Percentiles rank a stretch among this genome's conserved stretches.
Conservation (phyloP, 1,284 basidiomycete species). For the Puccinia novopanici region DNA sequence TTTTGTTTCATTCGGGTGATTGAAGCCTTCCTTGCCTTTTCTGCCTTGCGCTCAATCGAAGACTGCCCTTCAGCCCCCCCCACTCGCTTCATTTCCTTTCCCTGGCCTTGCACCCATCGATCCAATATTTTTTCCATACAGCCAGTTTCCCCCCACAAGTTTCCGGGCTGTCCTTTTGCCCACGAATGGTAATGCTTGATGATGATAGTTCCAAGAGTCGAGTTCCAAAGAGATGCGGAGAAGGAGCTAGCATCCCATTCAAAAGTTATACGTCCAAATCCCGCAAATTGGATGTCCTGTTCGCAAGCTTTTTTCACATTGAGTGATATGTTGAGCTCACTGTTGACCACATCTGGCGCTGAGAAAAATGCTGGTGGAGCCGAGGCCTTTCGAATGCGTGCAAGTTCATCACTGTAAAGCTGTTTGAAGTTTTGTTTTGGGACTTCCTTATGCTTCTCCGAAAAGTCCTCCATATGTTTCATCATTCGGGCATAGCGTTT, state of each 20-base stretch:
- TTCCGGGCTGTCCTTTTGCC: not conserved
- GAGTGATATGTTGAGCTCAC: not conserved
- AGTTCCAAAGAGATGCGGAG: not conserved
- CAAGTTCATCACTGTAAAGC: not conserved
- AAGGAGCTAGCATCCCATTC: not conserved
- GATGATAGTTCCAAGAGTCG: not conserved
- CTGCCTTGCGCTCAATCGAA: not conserved
- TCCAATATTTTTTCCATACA: not conserved
- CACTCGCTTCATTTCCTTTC: not conserved
- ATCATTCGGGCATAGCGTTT: not conserved
- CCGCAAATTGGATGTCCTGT: not conserved
- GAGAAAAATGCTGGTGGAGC: not conserved
- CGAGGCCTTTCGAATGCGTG: not conserved
- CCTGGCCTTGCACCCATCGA: not conserved
- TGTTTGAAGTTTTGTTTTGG: not conserved
- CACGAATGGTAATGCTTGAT: not conserved
- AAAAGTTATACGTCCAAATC: not conserved
- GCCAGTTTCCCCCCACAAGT: not conserved
- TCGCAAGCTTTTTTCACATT: conserved; percentile 7
- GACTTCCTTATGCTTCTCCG: not conserved
- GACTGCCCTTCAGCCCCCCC: not conserved
- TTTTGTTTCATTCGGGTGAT: not conserved
- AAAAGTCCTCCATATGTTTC: not conserved
- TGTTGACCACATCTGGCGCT: not conserved
- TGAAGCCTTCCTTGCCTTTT: not conserved